A percentile compares a stretch with the other conserved stretches of the same genome.
phyloP scores from a whole-genome alignment of 306 rosid species.

The Sindora glabra region DNA sequence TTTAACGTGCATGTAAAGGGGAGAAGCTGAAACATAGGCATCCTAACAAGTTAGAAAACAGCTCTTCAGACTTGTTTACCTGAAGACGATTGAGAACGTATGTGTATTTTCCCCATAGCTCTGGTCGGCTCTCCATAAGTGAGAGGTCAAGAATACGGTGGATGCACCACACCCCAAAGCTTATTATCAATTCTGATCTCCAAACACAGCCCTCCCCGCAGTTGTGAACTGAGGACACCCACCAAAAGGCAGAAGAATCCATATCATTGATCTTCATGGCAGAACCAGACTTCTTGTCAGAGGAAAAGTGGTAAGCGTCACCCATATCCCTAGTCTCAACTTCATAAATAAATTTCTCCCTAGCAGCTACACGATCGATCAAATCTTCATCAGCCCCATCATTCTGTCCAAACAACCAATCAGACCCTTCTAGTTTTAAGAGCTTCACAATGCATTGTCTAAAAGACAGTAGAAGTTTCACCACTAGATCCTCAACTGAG shows the following conservation, averaged over 20 bases:
- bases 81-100: slow-evolving; percentile 91
- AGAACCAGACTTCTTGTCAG: slow-evolving; percentile 46
- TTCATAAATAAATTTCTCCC: slow-evolving; percentile 73
- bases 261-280: slow-evolving; percentile 35
- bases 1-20: background rate
- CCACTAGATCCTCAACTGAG: slow-evolving; percentile 47
- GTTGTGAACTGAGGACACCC: slow-evolving; percentile 56
- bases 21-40: background rate
- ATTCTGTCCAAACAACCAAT: slow-evolving; percentile 78
- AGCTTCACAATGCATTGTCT: slow-evolving; percentile 75
- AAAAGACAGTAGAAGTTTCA: slow-evolving; percentile 73
- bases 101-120: slow-evolving; percentile 97
- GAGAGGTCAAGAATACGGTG: slow-evolving; percentile 86
- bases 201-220: slow-evolving; percentile 96
- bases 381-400: slow-evolving; percentile 94
- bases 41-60: background rate
- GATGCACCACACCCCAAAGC: slow-evolving; percentile 99
- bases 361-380: slow-evolving; percentile 76
- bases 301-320: slow-evolving; percentile 40
- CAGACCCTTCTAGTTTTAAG: slow-evolving; percentile 88
- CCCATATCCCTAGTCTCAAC: slow-evolving; percentile 63
- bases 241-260: slow-evolving; percentile 19
- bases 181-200: slow-evolving; percentile 66
- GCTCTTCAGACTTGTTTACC: slow-evolving; percentile 40
- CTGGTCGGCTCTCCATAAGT: slow-evolving; percentile 95